phyloP scores from a whole-genome alignment of 1,284 basidiomycete genomes.

The Austroboletus olivaceoglutinosus region DNA sequence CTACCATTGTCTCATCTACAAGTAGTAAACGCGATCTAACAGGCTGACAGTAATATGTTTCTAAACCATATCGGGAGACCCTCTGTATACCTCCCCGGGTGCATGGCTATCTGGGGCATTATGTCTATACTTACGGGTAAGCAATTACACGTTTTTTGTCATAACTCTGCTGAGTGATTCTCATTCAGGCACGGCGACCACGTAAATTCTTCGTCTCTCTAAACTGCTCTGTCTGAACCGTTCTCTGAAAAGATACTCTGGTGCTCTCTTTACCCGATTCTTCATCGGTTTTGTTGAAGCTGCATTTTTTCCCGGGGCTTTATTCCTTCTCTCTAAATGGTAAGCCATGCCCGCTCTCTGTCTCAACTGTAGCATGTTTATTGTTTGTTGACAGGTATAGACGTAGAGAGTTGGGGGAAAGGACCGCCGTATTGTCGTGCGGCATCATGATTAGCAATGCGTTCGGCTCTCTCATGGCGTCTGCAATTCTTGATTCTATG shows the following conservation, averaged over 20 bases:
- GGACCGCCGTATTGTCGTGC: slow-evolving; percentile 72
- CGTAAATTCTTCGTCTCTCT: slow-evolving; percentile 14
- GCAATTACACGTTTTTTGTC: background rate
- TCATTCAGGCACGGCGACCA: slow-evolving; percentile 13
- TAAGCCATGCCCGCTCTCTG: background rate
- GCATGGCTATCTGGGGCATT: slow-evolving; percentile 72
- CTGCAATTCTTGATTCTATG: slow-evolving; percentile 70
- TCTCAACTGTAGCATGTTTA: background rate
- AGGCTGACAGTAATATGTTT: slow-evolving; percentile 62
- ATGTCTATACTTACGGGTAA: slow-evolving; percentile 62
- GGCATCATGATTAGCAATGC: slow-evolving; percentile 80
- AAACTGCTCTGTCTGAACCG: slow-evolving; percentile 9
- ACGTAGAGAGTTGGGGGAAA: slow-evolving; percentile 62
- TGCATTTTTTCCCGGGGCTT: slow-evolving; percentile 77
- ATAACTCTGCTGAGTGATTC: background rate
- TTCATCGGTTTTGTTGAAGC: slow-evolving; percentile 69
- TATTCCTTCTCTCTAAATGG: slow-evolving; percentile 49
- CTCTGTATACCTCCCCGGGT: slow-evolving; percentile 70
- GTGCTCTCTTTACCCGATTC: slow-evolving; percentile 69
- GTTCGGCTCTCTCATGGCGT: slow-evolving; percentile 78
- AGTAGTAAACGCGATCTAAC: background rate
- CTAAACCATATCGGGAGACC: slow-evolving; percentile 71
- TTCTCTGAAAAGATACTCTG: slow-evolving; percentile 50
- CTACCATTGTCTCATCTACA: background rate
- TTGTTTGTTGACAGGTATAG: slow-evolving; percentile 45